Evolutionary conservation across 2,329 filamentous ascomycete genomes (phyloP).

Genomic region (Arachnomyces sp.): DNA sequence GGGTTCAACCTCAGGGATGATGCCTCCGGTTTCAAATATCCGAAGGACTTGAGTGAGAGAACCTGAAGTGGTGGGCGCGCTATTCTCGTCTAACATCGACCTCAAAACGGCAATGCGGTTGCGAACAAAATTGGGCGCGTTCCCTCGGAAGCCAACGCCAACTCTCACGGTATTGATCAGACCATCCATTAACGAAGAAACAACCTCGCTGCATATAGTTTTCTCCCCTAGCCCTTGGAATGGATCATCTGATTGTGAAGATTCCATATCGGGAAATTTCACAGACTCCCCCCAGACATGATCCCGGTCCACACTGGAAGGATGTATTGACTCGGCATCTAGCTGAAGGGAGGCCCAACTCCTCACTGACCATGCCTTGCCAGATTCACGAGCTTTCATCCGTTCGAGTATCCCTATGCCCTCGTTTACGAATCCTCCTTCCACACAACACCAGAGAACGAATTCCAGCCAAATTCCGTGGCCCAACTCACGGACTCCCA

Average conservation of each 20-base stretch:
- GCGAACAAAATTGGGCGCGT: constrained; percentile 24
- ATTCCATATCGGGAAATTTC: constrained; percentile 6
- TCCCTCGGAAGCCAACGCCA: constrained; percentile 28
- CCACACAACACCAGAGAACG: constrained; percentile 43
- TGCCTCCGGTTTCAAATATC: constrained; percentile 41
- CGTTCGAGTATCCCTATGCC: constrained; percentile 32
- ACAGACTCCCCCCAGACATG: constrained; percentile 29
- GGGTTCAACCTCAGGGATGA: constrained; percentile 39
- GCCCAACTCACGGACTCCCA: constrained; percentile 36
- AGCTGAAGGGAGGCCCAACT: constrained; percentile 31
- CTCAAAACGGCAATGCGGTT: constrained; percentile 31
- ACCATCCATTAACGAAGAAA: constrained; percentile 47
- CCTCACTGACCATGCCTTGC: constrained; percentile 31
- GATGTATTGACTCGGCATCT: constrained; percentile 19
- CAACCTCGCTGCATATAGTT: constrained; percentile 52
- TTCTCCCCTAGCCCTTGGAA: constrained; percentile 35
- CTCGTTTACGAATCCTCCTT: constrained; percentile 35
- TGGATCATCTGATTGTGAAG: constrained; percentile 13
- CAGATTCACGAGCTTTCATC: constrained; percentile 20
- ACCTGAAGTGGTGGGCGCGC: constrained; percentile 22
- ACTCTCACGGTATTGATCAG: constrained; percentile 39
- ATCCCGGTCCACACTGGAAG: constrained; percentile 28
- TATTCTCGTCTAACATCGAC: constrained; percentile 28
- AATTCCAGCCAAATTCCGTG: constrained; percentile 43
- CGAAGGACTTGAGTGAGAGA: constrained; percentile 37